Conservation (phyloP, 192 early-diverging fungal genomes). For the Chytriomyces sp. region DNA sequence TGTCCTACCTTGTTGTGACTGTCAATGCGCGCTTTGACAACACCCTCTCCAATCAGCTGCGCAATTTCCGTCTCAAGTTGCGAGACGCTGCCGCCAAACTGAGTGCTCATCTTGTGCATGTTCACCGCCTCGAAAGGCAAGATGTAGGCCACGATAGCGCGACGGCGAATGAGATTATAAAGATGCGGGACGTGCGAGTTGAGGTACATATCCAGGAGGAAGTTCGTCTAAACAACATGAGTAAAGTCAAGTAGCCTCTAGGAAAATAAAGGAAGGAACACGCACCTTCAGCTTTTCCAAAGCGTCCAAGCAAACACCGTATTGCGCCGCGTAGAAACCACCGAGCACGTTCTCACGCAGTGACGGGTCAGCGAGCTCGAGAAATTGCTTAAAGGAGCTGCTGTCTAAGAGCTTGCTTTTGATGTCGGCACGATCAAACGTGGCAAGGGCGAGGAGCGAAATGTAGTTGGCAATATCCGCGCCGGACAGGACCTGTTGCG, state of each 20-base stretch:
- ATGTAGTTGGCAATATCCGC: conserved; percentile 85
- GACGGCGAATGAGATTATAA: conserved; percentile 71
- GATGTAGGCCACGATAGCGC: conserved; percentile 81
- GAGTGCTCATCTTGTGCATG: conserved; percentile 73
- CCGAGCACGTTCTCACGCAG: conserved; percentile 64
- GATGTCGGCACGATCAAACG: conserved; percentile 73
- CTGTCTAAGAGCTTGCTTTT: conserved; percentile 74
- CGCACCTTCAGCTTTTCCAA: conserved; percentile 68
- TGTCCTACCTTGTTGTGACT: conserved; percentile 80
- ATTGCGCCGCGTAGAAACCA: conserved; percentile 78
- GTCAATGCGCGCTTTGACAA: conserved; percentile 80
- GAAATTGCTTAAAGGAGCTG: conserved; percentile 68
- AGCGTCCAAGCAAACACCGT: conserved; percentile 64
- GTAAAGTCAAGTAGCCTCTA: not conserved
- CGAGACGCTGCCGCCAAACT: conserved; percentile 59
- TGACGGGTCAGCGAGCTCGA: conserved; percentile 80
- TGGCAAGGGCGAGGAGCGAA: conserved; percentile 74
- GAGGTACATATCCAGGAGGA: conserved; percentile 73
- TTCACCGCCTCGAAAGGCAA: conserved; percentile 79
- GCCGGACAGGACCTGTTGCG: conserved; percentile 61
- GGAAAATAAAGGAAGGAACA: not conserved
- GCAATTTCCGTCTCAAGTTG: conserved; percentile 71
- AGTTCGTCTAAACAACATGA: conserved; percentile 41
- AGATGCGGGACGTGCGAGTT: conserved; percentile 69
- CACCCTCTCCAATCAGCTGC: conserved; percentile 67